Evolutionary conservation across 225 moss, liverwort and hornwort genomes (phyloP).

Genomic region (Pseudoscleropodium purum): DNA sequence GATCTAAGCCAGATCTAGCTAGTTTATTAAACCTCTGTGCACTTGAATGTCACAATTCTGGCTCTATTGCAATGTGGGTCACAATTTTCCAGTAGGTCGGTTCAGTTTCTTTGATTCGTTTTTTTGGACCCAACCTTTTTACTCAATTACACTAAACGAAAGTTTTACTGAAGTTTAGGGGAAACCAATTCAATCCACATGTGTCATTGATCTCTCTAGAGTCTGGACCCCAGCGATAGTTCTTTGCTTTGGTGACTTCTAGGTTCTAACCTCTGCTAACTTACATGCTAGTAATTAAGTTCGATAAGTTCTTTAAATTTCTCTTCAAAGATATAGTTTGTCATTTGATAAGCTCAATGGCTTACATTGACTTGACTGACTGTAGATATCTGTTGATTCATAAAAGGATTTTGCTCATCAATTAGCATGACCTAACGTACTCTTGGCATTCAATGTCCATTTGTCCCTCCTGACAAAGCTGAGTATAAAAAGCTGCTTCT

Average conservation of each 20-base stretch:
- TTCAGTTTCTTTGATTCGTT: background rate
- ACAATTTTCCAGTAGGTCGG: background rate
- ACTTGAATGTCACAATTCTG: background rate
- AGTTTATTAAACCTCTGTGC: background rate
- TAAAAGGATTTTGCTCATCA: background rate
- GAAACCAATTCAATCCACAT: background rate
- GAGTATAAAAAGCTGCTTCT: background rate
- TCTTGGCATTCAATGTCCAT: background rate
- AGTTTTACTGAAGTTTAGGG: background rate
- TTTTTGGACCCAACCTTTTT: background rate
- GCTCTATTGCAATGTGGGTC: background rate
- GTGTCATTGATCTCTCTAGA: background rate
- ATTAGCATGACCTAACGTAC: background rate
- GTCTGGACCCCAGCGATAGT: background rate
- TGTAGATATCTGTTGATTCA: background rate
- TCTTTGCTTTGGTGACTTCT: background rate
- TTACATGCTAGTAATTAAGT: background rate
- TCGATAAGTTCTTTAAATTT: background rate
- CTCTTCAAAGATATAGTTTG: background rate
- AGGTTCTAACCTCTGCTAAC: background rate
- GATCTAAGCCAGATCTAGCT: background rate
- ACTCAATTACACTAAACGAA: background rate
- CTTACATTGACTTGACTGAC: background rate
- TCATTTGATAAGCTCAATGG: background rate
- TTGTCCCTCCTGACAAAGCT: slow-evolving; percentile 1